These are phyloP conservation scores for Beauveria scarabaeidicola DNA, from an alignment of 2,329 filamentous ascomycete species.

Conservation along the genomic window DNA sequence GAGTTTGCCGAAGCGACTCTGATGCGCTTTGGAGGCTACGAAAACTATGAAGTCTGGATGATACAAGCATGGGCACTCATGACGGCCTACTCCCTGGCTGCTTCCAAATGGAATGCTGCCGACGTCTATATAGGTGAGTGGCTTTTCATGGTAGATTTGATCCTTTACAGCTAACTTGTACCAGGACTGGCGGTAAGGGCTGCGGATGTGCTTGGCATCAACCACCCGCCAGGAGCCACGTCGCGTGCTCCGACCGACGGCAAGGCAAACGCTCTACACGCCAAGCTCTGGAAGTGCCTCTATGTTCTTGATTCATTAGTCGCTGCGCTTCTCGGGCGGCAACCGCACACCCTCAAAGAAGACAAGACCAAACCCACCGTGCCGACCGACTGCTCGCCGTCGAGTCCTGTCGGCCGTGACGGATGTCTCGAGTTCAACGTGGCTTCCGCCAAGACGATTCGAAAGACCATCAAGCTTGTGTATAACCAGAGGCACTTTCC, in stretches of 20 bases:
- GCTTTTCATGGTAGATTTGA: background rate
- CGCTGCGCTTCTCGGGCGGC: background rate
- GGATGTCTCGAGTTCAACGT: background rate
- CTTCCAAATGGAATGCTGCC: slow-evolving; percentile 54
- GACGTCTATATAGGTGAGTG: slow-evolving; percentile 50
- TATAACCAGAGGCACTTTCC: background rate
- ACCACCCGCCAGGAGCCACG: background rate
- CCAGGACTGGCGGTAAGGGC: slow-evolving; percentile 55
- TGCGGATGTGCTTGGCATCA: slow-evolving; percentile 37
- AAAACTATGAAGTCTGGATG: slow-evolving; percentile 57
- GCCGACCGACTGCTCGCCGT: background rate
- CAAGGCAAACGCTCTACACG: background rate
- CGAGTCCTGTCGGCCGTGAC: background rate
- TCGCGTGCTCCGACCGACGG: background rate
- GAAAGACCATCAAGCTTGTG: background rate
- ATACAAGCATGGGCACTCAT: slow-evolving; percentile 56
- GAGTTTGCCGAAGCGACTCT: slow-evolving; percentile 46
- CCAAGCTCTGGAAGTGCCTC: slow-evolving; percentile 2
- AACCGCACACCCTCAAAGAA: background rate
- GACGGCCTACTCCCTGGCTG: slow-evolving; percentile 53
- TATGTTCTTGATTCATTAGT: slow-evolving; percentile 5
- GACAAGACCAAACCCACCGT: background rate
- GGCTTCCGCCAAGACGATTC: background rate
- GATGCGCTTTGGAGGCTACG: slow-evolving; percentile 39
- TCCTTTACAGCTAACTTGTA: slow-evolving; percentile 11